Conservation (phyloP, 192 early-diverging fungal species). For the Rhizophagus prolifer region DNA sequence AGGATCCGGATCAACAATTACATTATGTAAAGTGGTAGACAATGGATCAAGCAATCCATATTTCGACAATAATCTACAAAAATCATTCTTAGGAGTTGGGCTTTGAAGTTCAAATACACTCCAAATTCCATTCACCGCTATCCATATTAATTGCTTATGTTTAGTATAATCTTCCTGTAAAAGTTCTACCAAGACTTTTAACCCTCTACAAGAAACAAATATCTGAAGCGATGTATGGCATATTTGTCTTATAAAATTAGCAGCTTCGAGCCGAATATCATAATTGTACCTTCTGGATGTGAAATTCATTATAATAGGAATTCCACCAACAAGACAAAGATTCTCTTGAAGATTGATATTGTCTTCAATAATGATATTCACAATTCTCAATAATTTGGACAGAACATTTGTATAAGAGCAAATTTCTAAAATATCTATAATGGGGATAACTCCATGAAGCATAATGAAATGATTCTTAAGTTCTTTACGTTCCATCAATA, state of each 20-base stretch:
- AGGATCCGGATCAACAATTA: slow-evolving; percentile 42
- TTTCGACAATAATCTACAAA: slow-evolving; percentile 54
- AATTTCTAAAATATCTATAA: slow-evolving; percentile 49
- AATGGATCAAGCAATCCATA: slow-evolving; percentile 52
- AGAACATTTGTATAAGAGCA: slow-evolving; percentile 34
- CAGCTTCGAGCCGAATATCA: slow-evolving; percentile 48
- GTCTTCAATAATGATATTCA: slow-evolving; percentile 42
- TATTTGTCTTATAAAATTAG: slow-evolving; percentile 50
- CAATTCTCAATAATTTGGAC: slow-evolving; percentile 36
- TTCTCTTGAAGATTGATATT: slow-evolving; percentile 49
- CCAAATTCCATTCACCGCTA: slow-evolving; percentile 53
- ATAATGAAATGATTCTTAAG: slow-evolving; percentile 45
- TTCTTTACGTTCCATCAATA: slow-evolving; percentile 43
- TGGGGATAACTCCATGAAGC: slow-evolving; percentile 47
- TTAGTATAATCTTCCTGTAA: slow-evolving; percentile 48
- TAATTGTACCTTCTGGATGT: slow-evolving; percentile 39
- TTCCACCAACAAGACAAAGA: slow-evolving; percentile 54
- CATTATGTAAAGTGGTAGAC: slow-evolving; percentile 37
- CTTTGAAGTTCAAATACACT: slow-evolving; percentile 54
- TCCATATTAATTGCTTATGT: slow-evolving; percentile 50
- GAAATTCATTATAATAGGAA: slow-evolving; percentile 49
- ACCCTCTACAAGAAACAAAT: slow-evolving; percentile 59
- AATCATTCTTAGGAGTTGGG: slow-evolving; percentile 56
- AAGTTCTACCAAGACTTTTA: slow-evolving; percentile 49
- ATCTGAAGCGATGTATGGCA: slow-evolving; percentile 55